Evolutionary conservation across 768 basidiomycete genomes (phyloP), one percentile per base, ranked within the genome.

Genomic region (Porpolomopsis calyptriformis): DNA sequence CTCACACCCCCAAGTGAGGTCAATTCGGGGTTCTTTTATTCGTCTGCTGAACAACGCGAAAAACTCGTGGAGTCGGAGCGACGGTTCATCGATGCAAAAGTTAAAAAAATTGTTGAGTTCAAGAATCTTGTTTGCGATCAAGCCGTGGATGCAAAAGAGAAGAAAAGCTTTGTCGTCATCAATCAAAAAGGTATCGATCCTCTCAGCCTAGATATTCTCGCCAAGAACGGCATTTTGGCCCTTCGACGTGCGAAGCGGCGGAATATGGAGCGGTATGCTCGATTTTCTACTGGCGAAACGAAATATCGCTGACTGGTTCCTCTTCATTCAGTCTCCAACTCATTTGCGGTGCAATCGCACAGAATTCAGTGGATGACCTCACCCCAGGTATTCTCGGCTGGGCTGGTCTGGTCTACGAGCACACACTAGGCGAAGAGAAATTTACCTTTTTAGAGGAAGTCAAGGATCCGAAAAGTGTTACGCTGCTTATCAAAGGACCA

Each of bases 101-200:
- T 96, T 49, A 82, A 81, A 68, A 98, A 97, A 66, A 91, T 99
- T 49, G 82, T 99, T 46, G 92, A 93, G 53, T 78, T 99, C 56
- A 99, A 99, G 67, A 89, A 93, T 59, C 72, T 80, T 40, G 94
- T 98, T 1, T 99, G 96, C 62, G 96, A 99, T 62, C 88, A 90
- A 62, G 80, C 82, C 12, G 78, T 96, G 16, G 85, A 84, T 54
- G 74, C 78, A 16, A 82, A 79, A 52, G 84, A 86, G 66, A 85
- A 85, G 63, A 72, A 66, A 64, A 80, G 71, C 58, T 97, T 99
- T 60, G 94, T 98, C 41, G 65, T 98, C 45, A 84, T 99, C 67
- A 99, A 98, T 64, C 96, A 99, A 66, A 99, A 99, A 65, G 96
- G 96, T 52, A 99, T 99, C 53, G 96, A 99, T 63, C 96, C 96